Evolutionary conservation across 768 basidiomycete genomes (phyloP).

Genomic region (Lyophyllum decastes): DNA sequence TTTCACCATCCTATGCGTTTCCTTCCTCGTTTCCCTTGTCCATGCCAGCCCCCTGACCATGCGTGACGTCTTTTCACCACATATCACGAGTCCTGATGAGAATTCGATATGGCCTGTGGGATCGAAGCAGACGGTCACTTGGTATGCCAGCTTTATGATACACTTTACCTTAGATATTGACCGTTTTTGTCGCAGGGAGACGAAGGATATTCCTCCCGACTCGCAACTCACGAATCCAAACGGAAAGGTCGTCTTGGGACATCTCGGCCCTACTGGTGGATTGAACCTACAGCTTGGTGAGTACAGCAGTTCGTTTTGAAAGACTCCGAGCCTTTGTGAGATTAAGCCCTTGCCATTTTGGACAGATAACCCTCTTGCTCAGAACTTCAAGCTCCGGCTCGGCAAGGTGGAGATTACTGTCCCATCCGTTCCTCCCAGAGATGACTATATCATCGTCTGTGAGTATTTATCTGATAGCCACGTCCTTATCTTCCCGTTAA

Average conservation of each 20-base stretch:
- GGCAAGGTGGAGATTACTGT: constrained; percentile 55
- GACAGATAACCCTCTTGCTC: constrained; percentile 59
- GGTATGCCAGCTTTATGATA: constrained; percentile 36
- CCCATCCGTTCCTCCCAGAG: constrained; percentile 43
- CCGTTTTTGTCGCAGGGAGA: constrained; percentile 43
- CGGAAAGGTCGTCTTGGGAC: constrained; percentile 56
- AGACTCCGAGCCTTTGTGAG: not conserved
- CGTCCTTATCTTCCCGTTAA: constrained; percentile 5
- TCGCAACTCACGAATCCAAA: constrained; percentile 47
- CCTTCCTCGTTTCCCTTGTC: constrained; percentile 28
- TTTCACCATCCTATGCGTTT: constrained; percentile 30
- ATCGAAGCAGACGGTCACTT: constrained; percentile 47
- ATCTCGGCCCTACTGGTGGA: constrained; percentile 38
- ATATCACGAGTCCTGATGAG: constrained; percentile 47
- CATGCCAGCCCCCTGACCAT: constrained; percentile 37
- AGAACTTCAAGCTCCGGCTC: constrained; percentile 49
- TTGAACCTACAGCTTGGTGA: constrained; percentile 57
- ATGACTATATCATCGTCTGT: constrained; percentile 66
- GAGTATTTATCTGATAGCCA: constrained; percentile 30
- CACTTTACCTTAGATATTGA: not conserved
- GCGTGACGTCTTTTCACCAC: constrained; percentile 51
- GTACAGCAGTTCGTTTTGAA: not conserved
- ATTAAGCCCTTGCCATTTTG: constrained; percentile 1
- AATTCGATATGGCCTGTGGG: constrained; percentile 54
- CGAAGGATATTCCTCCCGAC: constrained; percentile 43